phyloP scores from a whole-genome alignment of 371 early-diverging fungal genomes.

The Syncephalastrum sp. region DNA sequence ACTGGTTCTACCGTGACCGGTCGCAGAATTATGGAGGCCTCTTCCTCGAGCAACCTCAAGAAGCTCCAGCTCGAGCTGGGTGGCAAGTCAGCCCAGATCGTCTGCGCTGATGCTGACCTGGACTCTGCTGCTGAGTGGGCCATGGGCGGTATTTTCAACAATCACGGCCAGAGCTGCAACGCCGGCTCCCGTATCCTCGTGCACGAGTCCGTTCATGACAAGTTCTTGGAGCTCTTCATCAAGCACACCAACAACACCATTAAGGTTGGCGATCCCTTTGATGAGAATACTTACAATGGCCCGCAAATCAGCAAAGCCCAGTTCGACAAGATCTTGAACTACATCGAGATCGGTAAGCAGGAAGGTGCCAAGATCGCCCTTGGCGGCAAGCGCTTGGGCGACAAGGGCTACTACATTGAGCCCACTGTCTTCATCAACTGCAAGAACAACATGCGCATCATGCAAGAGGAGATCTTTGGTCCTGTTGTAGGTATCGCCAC shows the following conservation, averaged over 20 bases:
- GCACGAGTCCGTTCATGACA: constrained; percentile 75
- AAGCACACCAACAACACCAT: constrained; percentile 54
- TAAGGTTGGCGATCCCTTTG: constrained; percentile 44
- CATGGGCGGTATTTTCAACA: constrained; percentile 71
- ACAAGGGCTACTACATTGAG: constrained; percentile 74
- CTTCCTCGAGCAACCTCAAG: constrained; percentile 72
- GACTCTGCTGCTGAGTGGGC: constrained; percentile 74
- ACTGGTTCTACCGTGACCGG: constrained; percentile 78
- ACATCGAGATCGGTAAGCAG: constrained; percentile 58
- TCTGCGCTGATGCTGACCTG: constrained; percentile 83
- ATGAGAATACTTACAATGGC: constrained; percentile 56
- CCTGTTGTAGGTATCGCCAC: constrained; percentile 82
- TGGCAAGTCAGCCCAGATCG: constrained; percentile 88
- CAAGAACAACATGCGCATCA: constrained; percentile 61
- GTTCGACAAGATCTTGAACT: constrained; percentile 69
- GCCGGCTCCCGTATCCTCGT: constrained; percentile 85
- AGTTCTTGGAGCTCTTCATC: constrained; percentile 68
- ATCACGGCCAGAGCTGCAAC: constrained; percentile 88
- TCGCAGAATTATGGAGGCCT: constrained; percentile 66
- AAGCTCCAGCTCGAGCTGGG: constrained; percentile 85
- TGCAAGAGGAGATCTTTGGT: constrained; percentile 90
- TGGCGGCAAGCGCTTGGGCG: constrained; percentile 71
- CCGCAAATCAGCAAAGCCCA: constrained; percentile 77
- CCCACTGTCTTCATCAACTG: constrained; percentile 82
- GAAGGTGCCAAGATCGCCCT: constrained; percentile 59